A percentile compares a stretch with the other conserved stretches of the same genome.
Evolutionary conservation across 2,329 filamentous ascomycete species (phyloP).

Genomic region (Fusarium sp.): DNA sequence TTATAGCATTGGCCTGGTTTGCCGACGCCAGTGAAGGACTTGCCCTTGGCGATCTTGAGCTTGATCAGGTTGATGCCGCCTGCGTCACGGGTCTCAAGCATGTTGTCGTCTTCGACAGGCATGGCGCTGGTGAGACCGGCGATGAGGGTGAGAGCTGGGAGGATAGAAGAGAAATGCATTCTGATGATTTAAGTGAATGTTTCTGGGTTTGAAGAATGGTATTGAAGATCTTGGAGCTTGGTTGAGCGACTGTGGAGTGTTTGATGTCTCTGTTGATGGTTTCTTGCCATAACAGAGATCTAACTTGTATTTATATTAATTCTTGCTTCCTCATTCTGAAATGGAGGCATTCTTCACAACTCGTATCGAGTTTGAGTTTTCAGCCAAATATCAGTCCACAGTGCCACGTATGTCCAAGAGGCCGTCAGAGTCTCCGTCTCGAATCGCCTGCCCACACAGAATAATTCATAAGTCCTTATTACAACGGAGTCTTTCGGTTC

Average conservation of each 20-base stretch:
- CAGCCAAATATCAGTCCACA: neutral
- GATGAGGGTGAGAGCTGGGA: neutral
- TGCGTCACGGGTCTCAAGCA: neutral
- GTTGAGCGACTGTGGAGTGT: no score
- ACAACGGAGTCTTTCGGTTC: neutral
- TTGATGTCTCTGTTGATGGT: neutral
- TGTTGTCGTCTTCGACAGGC: neutral
- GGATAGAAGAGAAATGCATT: slow-evolving; percentile 4
- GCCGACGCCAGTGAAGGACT: slow-evolving; percentile 4
- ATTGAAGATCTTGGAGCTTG: neutral
- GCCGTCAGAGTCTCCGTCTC: neutral
- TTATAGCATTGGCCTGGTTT: neutral
- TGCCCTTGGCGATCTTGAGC: slow-evolving; percentile 3
- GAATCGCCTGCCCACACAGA: neutral
- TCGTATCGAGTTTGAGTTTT: neutral
- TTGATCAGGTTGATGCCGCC: slow-evolving; percentile 1
- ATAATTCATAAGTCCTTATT: no score
- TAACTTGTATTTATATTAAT: neutral
- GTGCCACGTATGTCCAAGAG: neutral
- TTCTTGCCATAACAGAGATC: neutral
- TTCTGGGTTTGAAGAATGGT: neutral
- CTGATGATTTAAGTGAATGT: no score
- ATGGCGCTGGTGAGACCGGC: neutral
- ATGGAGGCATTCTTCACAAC: slow-evolving; percentile 1
- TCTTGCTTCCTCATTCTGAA: rapidly evolving